These are phyloP conservation scores for Eremochloa ophiuroides DNA, from an alignment of 176 grass and related monocot species.

Conservation along the genomic window DNA sequence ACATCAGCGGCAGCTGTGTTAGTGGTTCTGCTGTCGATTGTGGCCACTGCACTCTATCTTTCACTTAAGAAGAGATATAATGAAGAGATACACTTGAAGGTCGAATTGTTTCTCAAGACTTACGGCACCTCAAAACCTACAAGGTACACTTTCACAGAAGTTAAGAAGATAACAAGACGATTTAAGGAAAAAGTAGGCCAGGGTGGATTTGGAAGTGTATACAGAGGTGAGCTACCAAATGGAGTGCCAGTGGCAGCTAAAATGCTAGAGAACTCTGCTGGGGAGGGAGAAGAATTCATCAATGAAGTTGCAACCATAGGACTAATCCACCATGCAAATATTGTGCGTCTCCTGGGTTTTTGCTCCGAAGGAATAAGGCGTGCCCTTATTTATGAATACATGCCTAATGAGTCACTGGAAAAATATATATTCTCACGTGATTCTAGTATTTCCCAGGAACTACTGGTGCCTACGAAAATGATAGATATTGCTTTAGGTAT, in stretches of 20 bases:
- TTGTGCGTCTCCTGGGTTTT: too few species aligned
- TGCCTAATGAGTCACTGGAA: too few species aligned
- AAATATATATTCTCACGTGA: too few species aligned
- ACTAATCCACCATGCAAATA: too few species aligned
- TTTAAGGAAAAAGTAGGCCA: too few species aligned
- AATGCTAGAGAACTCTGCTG: slow-evolving; percentile 36
- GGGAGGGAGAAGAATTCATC: too few species aligned
- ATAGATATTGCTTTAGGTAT: too few species aligned
- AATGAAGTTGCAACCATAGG: too few species aligned
- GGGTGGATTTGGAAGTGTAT: slow-evolving; percentile 58
- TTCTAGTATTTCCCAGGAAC: too few species aligned
- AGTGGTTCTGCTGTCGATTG: not conserved
- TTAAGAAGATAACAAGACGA: slow-evolving; percentile 63
- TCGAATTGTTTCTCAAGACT: slow-evolving; percentile 53
- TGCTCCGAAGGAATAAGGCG: too few species aligned
- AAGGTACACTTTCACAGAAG: slow-evolving; percentile 43
- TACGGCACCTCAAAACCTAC: slow-evolving; percentile 47
- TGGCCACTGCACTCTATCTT: slow-evolving; percentile 15
- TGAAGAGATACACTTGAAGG: slow-evolving; percentile 36
- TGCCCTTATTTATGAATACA: too few species aligned
- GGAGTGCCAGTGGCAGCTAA: slow-evolving; percentile 54
- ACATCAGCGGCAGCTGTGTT: not conserved
- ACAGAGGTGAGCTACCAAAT: slow-evolving; percentile 42
- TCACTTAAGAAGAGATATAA: slow-evolving; percentile 26
- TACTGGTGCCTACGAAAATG: too few species aligned